phyloP scores from a whole-genome alignment of 768 basidiomycete genomes.

The Tephrocybe rancida region DNA sequence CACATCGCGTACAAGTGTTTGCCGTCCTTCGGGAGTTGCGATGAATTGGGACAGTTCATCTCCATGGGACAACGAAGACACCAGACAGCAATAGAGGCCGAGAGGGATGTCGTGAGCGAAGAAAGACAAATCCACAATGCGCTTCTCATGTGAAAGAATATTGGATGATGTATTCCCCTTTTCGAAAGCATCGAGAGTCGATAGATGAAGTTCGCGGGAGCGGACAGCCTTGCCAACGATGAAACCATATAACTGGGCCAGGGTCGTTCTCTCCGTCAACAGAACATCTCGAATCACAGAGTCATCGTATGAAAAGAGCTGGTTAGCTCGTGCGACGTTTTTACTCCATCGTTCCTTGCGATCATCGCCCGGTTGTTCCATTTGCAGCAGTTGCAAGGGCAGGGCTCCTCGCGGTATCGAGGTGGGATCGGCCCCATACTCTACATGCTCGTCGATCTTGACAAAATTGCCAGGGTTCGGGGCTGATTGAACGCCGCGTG shows the following conservation, averaged over 20 bases:
- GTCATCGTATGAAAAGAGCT: slow-evolving; percentile 57
- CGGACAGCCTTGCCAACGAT: slow-evolving; percentile 68
- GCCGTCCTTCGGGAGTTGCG: slow-evolving; percentile 45
- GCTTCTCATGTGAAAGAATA: slow-evolving; percentile 53
- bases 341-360: slow-evolving; percentile 46
- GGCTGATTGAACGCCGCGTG: slow-evolving; percentile 38
- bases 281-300: slow-evolving; percentile 60
- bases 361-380: slow-evolving; percentile 43
- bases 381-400: slow-evolving; percentile 48
- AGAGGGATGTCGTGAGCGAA: slow-evolving; percentile 69
- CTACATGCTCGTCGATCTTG: slow-evolving; percentile 54
- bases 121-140: slow-evolving; percentile 61
- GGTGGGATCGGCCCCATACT: slow-evolving; percentile 51
- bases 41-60: slow-evolving; percentile 60
- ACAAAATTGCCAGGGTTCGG: slow-evolving; percentile 41
- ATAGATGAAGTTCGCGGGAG: slow-evolving; percentile 64
- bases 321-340: slow-evolving; percentile 46
- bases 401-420: slow-evolving; percentile 32
- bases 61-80: slow-evolving; percentile 57
- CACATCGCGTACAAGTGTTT: slow-evolving; percentile 54
- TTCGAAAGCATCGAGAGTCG: slow-evolving; percentile 51
- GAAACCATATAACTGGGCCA: slow-evolving; percentile 78
- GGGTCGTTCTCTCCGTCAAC: slow-evolving; percentile 67
- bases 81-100: slow-evolving; percentile 62
- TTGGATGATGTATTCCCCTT: slow-evolving; percentile 34